Evolutionary conservation across 352 stramenopile genomes (phyloP).

Genomic region (Globisporangium heterothallicum): DNA sequence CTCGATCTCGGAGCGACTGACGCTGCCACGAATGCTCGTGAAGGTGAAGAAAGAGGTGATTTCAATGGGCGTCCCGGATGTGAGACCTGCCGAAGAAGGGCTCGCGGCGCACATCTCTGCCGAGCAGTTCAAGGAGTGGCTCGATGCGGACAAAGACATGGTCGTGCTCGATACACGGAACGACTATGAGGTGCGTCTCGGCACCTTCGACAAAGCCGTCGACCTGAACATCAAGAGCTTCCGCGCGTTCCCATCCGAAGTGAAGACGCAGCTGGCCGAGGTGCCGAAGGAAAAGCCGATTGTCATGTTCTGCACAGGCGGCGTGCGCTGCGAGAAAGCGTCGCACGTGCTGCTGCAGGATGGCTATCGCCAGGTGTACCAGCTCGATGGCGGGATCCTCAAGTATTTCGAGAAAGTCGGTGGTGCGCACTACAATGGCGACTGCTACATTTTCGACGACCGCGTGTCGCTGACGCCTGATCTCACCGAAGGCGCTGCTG

Average conservation of each 20-base stretch:
- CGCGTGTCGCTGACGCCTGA: slow-evolving; percentile 61
- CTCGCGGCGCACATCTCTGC: slow-evolving; percentile 50
- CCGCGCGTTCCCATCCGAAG: slow-evolving; percentile 43
- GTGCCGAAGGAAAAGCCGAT: slow-evolving; percentile 66
- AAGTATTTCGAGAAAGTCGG: slow-evolving; percentile 79
- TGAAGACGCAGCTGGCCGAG: slow-evolving; percentile 30
- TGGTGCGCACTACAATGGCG: slow-evolving; percentile 57
- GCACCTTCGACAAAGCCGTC: slow-evolving; percentile 64
- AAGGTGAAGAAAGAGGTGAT: slow-evolving; percentile 79
- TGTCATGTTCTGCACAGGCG: slow-evolving; percentile 80
- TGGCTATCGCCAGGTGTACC: slow-evolving; percentile 53
- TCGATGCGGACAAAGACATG: slow-evolving; percentile 63
- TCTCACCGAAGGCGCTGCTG: slow-evolving; percentile 33
- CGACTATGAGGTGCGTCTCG: slow-evolving; percentile 71
- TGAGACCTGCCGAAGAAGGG: slow-evolving; percentile 41
- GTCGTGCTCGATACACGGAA: slow-evolving; percentile 67
- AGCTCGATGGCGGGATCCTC: slow-evolving; percentile 71
- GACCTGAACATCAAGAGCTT: slow-evolving; percentile 74
- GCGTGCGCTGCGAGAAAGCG: slow-evolving; percentile 71
- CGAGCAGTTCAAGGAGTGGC: slow-evolving; percentile 63
- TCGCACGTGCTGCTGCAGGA: slow-evolving; percentile 57
- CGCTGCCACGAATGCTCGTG: slow-evolving; percentile 61
- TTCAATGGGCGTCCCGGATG: slow-evolving; percentile 47
- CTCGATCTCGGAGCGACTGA: slow-evolving; percentile 45
- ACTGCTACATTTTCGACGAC: slow-evolving; percentile 82